These are phyloP conservation scores for Xylaria multiplex DNA, from an alignment of 2,329 filamentous ascomycete species.

Conservation along the genomic window DNA sequence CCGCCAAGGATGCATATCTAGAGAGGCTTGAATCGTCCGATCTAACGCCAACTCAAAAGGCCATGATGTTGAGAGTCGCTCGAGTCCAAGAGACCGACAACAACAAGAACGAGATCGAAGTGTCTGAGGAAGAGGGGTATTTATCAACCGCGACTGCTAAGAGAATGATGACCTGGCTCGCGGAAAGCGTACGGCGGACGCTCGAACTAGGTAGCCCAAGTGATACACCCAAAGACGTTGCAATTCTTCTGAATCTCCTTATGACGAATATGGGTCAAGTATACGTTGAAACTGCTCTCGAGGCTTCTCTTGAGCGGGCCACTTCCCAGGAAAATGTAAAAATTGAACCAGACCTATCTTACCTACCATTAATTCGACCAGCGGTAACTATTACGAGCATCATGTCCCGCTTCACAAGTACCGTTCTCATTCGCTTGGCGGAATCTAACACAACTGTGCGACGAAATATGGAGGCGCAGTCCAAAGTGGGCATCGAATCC, in stretches of 20 bases:
- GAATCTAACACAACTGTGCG: slow-evolving; percentile 90
- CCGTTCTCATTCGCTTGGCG: slow-evolving; percentile 89
- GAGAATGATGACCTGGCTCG: slow-evolving; percentile 96
- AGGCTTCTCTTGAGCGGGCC: slow-evolving; percentile 78
- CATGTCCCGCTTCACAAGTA: slow-evolving; percentile 91
- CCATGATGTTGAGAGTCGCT: slow-evolving; percentile 88
- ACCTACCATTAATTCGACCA: slow-evolving; percentile 80
- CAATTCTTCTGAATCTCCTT: slow-evolving; percentile 82
- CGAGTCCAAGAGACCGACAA: slow-evolving; percentile 80
- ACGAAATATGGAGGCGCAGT: slow-evolving; percentile 87
- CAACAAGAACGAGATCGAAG: slow-evolving; percentile 86
- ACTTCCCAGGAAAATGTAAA: slow-evolving; percentile 81
- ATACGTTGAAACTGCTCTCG: slow-evolving; percentile 73
- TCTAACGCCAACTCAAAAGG: slow-evolving; percentile 85
- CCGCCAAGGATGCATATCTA: slow-evolving; percentile 90
- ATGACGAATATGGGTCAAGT: slow-evolving; percentile 89
- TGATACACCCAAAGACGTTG: slow-evolving; percentile 95
- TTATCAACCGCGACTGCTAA: slow-evolving; percentile 90
- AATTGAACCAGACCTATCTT: slow-evolving; percentile 86
- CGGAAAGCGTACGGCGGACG: slow-evolving; percentile 90
- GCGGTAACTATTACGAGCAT: slow-evolving; percentile 91
- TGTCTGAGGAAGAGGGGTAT: slow-evolving; percentile 87
- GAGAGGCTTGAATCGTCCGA: slow-evolving; percentile 90
- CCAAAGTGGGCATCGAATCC: slow-evolving; percentile 74
- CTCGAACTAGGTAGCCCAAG: slow-evolving; percentile 87